phyloP scores from a whole-genome alignment of 306 rosid genomes.

The Rosa rugosa region DNA sequence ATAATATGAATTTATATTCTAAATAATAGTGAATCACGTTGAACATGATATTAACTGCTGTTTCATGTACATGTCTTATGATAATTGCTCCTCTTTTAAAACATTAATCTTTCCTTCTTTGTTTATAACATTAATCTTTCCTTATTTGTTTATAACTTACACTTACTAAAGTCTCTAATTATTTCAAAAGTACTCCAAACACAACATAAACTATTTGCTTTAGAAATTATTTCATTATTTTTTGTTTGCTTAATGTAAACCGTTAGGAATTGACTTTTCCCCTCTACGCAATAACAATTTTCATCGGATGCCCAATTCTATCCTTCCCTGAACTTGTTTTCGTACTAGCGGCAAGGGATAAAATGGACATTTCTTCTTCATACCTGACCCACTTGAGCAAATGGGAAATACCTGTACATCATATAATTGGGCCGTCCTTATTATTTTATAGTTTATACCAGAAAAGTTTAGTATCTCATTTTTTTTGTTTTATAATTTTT shows the following conservation, averaged over 20 bases:
- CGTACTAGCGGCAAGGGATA: constrained; percentile 2
- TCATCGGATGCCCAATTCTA: constrained; percentile 28
- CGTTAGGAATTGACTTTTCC: constrained; percentile 76
- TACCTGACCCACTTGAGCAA: constrained; percentile 30
- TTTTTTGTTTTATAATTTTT: neutral
- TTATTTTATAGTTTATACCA: neutral
- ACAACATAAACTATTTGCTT: neutral
- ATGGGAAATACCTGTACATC: constrained; percentile 14
- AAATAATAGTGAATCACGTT: too few species aligned
- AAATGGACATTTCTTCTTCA: neutral
- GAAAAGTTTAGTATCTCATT: neutral
- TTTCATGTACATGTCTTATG: neutral
- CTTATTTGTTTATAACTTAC: neutral
- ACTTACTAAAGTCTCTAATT: neutral
- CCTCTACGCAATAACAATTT: constrained; percentile 56
- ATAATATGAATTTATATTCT: too few species aligned
- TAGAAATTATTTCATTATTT: neutral
- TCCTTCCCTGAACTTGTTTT: constrained; percentile 22
- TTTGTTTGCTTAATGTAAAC: constrained; percentile 27
- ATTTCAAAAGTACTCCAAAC: neutral
- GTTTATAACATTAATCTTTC: neutral
- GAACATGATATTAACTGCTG: too few species aligned
- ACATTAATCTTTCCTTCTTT: neutral
- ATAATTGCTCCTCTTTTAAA: too few species aligned
- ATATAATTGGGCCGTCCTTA: constrained; percentile 29